A percentile compares a stretch with the other conserved stretches of the same genome.
Evolutionary conservation across 208 protist genomes (phyloP).

Genomic region (Willaertia magna): DNA sequence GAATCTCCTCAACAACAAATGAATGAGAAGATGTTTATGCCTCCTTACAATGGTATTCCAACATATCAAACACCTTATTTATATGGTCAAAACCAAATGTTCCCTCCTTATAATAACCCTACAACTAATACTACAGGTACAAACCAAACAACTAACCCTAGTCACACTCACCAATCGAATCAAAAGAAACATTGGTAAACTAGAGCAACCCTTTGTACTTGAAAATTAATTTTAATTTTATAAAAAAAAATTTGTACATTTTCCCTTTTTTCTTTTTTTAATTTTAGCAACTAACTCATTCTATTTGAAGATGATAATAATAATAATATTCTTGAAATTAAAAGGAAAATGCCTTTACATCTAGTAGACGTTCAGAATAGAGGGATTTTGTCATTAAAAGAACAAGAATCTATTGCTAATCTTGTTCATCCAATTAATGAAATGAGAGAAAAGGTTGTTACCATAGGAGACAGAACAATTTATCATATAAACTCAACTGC

Average conservation of each 20-base stretch:
- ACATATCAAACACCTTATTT: no score
- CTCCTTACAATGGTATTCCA: no score
- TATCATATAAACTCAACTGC: not conserved
- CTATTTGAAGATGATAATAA: no score
- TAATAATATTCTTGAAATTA: no score
- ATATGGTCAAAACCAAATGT: not conserved
- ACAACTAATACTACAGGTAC: not conserved
- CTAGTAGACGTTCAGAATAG: no score
- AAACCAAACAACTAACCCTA: not conserved
- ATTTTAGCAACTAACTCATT: no score
- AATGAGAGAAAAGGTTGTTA: not conserved
- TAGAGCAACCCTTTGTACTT: no score
- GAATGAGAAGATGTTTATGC: not conserved
- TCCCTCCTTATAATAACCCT: no score
- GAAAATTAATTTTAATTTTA: no score
- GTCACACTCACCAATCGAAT: not conserved
- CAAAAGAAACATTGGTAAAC: no score
- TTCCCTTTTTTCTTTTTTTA: not conserved
- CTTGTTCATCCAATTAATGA: not conserved
- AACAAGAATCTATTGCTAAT: not conserved
- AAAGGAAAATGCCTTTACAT: no score
- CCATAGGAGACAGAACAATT: not conserved
- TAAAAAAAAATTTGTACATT: not conserved
- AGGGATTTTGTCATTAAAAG: not conserved
- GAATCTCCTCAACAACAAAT: not conserved